Conservation (phyloP, 257 asterid genomes). For the Jacaranda copaia region DNA sequence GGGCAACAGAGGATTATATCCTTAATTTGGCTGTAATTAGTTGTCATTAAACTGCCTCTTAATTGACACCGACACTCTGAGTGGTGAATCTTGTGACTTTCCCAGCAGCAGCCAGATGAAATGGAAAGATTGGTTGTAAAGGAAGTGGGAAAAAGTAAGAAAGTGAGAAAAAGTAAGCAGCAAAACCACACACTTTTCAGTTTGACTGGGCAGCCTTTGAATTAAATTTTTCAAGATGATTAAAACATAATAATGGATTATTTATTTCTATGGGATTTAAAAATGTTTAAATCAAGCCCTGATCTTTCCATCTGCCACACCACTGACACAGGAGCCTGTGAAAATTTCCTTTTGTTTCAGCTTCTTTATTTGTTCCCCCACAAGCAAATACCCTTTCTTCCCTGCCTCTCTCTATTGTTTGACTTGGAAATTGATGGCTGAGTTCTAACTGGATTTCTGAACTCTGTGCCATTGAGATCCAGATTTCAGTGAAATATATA, state of each 20-base stretch:
- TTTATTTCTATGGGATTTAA: too few species aligned
- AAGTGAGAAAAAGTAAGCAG: slow-evolving; percentile 12
- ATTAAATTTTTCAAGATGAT: too few species aligned
- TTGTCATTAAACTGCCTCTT: slow-evolving; percentile 58
- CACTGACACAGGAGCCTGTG: slow-evolving; percentile 44
- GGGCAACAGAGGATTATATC: slow-evolving; percentile 13
- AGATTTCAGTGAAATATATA: slow-evolving; percentile 39
- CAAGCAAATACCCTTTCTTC: slow-evolving; percentile 36
- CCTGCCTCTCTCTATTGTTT: slow-evolving; percentile 33
- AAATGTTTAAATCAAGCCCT: slow-evolving; percentile 26
- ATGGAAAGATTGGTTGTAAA: background rate
- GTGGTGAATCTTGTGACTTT: slow-evolving; percentile 48
- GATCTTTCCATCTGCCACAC: slow-evolving; percentile 58
- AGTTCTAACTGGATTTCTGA: slow-evolving; percentile 42
- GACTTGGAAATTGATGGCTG: slow-evolving; percentile 37
- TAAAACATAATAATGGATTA: too few species aligned
- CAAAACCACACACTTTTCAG: slow-evolving; percentile 20
- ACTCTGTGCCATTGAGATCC: slow-evolving; percentile 58
- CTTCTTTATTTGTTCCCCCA: slow-evolving; percentile 41
- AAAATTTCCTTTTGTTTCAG: slow-evolving; percentile 32
- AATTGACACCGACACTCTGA: slow-evolving; percentile 56
- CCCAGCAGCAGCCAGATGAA: background rate
- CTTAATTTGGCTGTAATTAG: slow-evolving; percentile 51
- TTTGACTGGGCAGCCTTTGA: slow-evolving; percentile 29
- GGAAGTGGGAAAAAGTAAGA: slow-evolving; percentile 3